A percentile compares a stretch with the other conserved stretches of the same genome.
Evolutionary conservation across 179 eudicot species (phyloP).

Genomic region (Patellifolia procumbens): DNA sequence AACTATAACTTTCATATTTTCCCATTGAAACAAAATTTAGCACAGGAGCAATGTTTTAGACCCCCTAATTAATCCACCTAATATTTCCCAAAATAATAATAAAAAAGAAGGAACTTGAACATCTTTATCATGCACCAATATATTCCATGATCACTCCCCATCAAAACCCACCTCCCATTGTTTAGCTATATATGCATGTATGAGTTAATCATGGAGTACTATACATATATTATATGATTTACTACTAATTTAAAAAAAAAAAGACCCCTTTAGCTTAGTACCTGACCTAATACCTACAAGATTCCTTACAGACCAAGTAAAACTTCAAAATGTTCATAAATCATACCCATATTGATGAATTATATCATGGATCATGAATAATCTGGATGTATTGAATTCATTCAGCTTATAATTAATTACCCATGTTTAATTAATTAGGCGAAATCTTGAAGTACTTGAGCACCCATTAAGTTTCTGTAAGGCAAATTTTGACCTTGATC

Average conservation of each 20-base stretch:
- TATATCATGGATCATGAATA: neutral
- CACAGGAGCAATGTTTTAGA: neutral
- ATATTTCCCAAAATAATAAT: neutral
- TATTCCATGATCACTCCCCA: conserved; percentile 24
- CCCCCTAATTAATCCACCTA: neutral
- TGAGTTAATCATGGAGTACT: conserved; percentile 27
- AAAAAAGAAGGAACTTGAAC: conserved; percentile 4
- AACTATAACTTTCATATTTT: no score
- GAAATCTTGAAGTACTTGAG: conserved; percentile 86
- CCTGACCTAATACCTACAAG: conserved; percentile 22
- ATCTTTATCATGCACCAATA: conserved; percentile 26
- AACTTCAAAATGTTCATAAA: no score
- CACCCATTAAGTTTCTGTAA: conserved; percentile 84
- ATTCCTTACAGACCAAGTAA: conserved; percentile 6
- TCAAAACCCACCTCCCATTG: conserved; percentile 18
- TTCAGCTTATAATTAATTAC: neutral
- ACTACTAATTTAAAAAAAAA: no score
- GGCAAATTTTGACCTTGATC: conserved; percentile 63
- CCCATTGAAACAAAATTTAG: neutral
- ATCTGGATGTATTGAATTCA: neutral
- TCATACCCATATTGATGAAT: no score
- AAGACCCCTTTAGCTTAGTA: conserved; percentile 12
- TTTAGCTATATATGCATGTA: conserved; percentile 29
- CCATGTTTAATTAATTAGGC: conserved; percentile 34
- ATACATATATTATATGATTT: neutral